Percentiles rank a stretch among this genome's conserved stretches.
These are phyloP conservation scores for Fusarium papillatum DNA, from an alignment of 2,329 filamentous ascomycete genomes.

Conservation along the genomic window DNA sequence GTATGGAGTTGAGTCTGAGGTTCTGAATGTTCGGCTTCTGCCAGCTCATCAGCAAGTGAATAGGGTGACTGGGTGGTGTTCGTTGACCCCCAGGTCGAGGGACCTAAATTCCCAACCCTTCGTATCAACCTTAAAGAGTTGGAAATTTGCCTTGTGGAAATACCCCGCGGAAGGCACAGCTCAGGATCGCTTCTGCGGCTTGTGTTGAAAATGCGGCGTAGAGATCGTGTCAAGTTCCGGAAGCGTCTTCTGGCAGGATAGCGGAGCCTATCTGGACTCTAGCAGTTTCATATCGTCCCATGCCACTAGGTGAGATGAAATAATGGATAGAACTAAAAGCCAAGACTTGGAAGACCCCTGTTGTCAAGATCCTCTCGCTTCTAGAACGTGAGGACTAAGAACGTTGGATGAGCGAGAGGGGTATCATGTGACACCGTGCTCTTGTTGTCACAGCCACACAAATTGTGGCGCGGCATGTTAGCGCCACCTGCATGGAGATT, in stretches of 20 bases:
- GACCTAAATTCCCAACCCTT: not conserved
- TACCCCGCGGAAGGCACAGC: too few species aligned
- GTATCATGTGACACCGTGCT: conserved; percentile 11
- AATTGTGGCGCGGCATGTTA: not conserved
- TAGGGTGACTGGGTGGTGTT: not conserved
- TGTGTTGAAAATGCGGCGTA: not conserved
- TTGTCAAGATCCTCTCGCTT: not conserved
- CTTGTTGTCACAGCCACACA: conserved; percentile 4
- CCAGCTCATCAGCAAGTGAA: not conserved
- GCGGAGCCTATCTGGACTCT: not conserved
- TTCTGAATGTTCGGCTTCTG: not conserved
- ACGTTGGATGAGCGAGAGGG: not conserved
- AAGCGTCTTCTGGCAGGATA: not conserved
- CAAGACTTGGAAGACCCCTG: not conserved
- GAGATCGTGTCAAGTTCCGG: not conserved
- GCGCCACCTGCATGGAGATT: not conserved
- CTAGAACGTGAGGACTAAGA: not conserved
- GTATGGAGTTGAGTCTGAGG: not conserved
- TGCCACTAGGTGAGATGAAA: not conserved
- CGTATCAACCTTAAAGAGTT: too few species aligned
- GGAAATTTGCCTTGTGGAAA: too few species aligned
- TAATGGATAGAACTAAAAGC: too few species aligned
- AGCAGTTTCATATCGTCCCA: not conserved
- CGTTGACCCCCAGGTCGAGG: not conserved
- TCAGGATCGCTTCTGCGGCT: too few species aligned